These are phyloP conservation scores for Teratosphaeriaceae sp. DNA, from an alignment of 2,329 filamentous ascomycete species.

Conservation along the genomic window DNA sequence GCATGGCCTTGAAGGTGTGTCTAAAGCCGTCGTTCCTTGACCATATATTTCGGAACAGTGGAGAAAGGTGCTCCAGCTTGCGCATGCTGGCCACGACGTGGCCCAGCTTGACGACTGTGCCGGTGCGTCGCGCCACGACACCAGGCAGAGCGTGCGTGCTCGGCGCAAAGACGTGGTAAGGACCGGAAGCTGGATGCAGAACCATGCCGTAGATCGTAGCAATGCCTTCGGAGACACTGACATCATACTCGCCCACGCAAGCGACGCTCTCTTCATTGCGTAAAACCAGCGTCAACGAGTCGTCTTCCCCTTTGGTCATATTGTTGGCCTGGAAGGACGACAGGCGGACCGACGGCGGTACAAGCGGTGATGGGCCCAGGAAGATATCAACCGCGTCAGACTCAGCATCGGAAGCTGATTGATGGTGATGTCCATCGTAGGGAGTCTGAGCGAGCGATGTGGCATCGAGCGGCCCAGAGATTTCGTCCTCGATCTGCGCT, in stretches of 20 bases:
- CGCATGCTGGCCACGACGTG: conserved; percentile 45
- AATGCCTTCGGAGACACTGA: conserved; percentile 56
- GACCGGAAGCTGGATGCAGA: conserved; percentile 38
- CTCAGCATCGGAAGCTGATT: not conserved
- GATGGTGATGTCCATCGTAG: conserved; percentile 15
- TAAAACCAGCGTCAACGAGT: conserved; percentile 16
- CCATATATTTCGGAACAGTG: conserved; percentile 63
- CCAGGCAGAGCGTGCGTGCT: conserved; percentile 64
- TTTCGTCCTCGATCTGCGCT: conserved; percentile 1
- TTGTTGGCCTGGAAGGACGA: conserved; percentile 11
- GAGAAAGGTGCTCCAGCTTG: conserved; percentile 54
- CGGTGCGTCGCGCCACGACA: conserved; percentile 42
- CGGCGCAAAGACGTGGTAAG: conserved; percentile 55
- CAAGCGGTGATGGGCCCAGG: not conserved
- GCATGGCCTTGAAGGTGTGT: conserved; percentile 29
- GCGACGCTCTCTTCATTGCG: conserved; percentile 29
- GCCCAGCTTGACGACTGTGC: conserved; percentile 52
- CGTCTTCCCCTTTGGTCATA: conserved; percentile 14
- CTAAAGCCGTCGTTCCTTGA: conserved; percentile 35
- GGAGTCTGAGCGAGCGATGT: conserved; percentile 14
- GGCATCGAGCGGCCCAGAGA: conserved; percentile 5
- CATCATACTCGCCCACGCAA: conserved; percentile 58
- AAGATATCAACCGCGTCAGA: not conserved
- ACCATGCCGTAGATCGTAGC: conserved; percentile 60
- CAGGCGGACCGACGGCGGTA: conserved; percentile 3